These are phyloP conservation scores for Pseudopyrenochaeta lycopersici DNA, from an alignment of 2,329 filamentous ascomycete genomes.

Conservation along the genomic window DNA sequence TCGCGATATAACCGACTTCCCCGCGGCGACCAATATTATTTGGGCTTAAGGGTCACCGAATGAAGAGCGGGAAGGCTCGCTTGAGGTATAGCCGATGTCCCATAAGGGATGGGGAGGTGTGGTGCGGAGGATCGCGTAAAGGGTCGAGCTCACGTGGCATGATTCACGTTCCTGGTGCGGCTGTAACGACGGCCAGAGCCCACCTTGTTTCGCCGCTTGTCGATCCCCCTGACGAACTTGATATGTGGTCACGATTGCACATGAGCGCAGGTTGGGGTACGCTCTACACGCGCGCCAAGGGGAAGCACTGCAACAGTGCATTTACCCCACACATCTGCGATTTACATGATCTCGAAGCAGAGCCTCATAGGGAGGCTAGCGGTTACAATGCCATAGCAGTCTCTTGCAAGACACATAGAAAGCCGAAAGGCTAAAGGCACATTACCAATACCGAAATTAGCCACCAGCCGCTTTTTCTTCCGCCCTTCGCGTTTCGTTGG, in stretches of 20 bases:
- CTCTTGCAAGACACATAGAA: too few relatives aligned
- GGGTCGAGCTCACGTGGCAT: slow-evolving; percentile 8
- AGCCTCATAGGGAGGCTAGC: not conserved
- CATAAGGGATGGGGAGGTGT: not conserved
- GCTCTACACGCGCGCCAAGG: not conserved
- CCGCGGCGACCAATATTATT: not conserved
- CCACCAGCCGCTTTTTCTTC: not conserved
- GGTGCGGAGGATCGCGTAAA: not conserved
- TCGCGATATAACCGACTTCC: slow-evolving; percentile 8
- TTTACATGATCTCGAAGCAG: not conserved
- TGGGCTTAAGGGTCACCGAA: not conserved
- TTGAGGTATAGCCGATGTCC: slow-evolving; percentile 1
- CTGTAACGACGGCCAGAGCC: slow-evolving; percentile 6
- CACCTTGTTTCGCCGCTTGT: slow-evolving; percentile 5
- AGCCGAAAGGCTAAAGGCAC: not conserved
- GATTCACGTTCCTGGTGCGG: slow-evolving; percentile 12
- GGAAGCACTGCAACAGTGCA: not conserved
- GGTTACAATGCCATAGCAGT: too few relatives aligned
- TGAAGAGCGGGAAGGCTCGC: not conserved
- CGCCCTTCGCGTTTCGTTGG: not conserved
- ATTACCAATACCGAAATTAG: not conserved
- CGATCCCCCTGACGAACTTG: slow-evolving; percentile 8
- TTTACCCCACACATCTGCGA: not conserved
- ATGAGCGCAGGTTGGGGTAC: not conserved
- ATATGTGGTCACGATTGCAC: not conserved